Base-by-base conservation (phyloP, 2,329 filamentous ascomycete genomes). In the Calonectria multiphialidica region DNA sequence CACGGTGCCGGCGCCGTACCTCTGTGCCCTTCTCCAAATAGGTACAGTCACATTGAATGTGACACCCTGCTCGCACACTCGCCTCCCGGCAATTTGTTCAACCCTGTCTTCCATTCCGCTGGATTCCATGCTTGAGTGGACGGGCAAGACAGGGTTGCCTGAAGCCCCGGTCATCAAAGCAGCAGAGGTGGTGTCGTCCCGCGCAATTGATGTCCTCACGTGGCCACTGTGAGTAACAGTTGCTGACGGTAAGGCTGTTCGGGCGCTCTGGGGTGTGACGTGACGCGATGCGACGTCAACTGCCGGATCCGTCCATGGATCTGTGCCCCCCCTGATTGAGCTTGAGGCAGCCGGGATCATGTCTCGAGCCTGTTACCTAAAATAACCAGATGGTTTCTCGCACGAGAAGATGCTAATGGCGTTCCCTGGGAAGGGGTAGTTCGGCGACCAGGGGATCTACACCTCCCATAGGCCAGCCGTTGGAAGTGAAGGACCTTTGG, bases 181-280 rank as follows among this genome's bases (percentile, higher is more conserved):
- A 59, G 6, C 53, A 59, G 23, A 53, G 33, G 63, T 44, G 57
- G 63, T 72, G 70, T 65, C 42, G 59, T 70, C 62, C 72, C 68
- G 65, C 55, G 57, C 64, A 72, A 70, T 74, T 63, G 61, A 62
- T 64, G 67, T 42, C 61, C 75, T 78, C 77, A 78, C 76, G 71
- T 78, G 76, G 71, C 55, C 72, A 73, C 55, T 72, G 33, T 59
- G 65, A 64, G 70, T 72, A 72, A 71, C 62, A 67, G 47, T 70
- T 72, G 77, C 76, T 79, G 77, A 79, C 75, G 70, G 59, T 47
- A 68, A 73, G 76, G 73, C 77, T 75, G 72, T 66, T 35, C 61
- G 65, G 62, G 33, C 44, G 45, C 30, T 61, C 10, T 49, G 59
- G 66, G 70, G 66, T 30, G 64, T 68, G 50, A 66, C 55, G 62